These are phyloP conservation scores for Phytophthora niederhauseri DNA, from an alignment of 352 stramenopile species.

Conservation along the genomic window DNA sequence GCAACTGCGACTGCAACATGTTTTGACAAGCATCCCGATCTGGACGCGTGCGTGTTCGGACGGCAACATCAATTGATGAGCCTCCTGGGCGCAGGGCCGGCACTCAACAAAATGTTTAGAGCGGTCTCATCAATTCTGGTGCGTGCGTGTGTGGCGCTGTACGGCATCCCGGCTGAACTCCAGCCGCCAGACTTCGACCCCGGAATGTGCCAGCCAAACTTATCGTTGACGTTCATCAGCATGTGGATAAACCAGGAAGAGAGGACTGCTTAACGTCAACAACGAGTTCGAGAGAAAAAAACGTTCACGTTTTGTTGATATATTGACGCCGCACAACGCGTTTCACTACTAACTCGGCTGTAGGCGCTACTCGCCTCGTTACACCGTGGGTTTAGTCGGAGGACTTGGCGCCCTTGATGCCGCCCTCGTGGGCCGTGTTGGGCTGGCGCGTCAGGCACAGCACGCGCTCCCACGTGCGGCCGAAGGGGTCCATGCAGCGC, in stretches of 20 bases:
- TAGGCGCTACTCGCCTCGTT: slow-evolving; percentile 20
- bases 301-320: slow-evolving; percentile 26
- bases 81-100: not conserved
- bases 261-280: not conserved
- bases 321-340: slow-evolving; percentile 18
- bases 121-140: not conserved
- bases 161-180: too few relatives aligned
- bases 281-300: slow-evolving; percentile 10
- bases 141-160: too few relatives aligned
- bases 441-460: slow-evolving; percentile 95
- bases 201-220: too few relatives aligned
- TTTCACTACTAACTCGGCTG: slow-evolving; percentile 5
- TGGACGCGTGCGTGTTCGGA: not conserved
- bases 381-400: slow-evolving; percentile 54
- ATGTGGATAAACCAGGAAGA: too few relatives aligned
- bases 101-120: slow-evolving; percentile 19
- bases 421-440: slow-evolving; percentile 78
- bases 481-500: slow-evolving; percentile 87
- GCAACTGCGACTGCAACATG: not conserved
- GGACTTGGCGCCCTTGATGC: slow-evolving; percentile 60
- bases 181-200: too few relatives aligned
- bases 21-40: not conserved
- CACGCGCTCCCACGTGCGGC: slow-evolving; percentile 95
- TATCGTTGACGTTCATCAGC: too few relatives aligned
- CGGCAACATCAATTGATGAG: slow-evolving; percentile 1